Evolutionary conservation across 495 filamentous ascomycete species (phyloP), one percentile per base, ranked within the genome.

Genomic region (Pyronema omphalodes): DNA sequence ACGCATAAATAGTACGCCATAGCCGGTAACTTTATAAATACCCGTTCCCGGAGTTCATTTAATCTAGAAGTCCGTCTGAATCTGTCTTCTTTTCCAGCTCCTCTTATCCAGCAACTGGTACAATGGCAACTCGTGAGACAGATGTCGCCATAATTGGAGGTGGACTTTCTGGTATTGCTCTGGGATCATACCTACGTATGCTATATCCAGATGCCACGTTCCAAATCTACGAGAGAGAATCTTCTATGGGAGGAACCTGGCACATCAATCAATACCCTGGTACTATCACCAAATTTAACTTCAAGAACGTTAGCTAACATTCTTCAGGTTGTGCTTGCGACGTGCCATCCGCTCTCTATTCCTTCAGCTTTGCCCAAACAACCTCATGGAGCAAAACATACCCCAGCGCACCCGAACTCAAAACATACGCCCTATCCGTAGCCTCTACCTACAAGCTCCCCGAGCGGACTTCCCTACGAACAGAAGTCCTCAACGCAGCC

Each of bases 341-440:
- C 54, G 51, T 57, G 12, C 55, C 55, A 9, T n/a, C 40, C 15
- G 51, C 29, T 5, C 40, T 76, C 40, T 77, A 77, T 59, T 67
- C 61, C 37, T 76, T 72, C 60, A 73, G 69, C 3, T 79, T 77
- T 53, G 68, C 60, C 0, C 59, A 62, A 48, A 77, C 73, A 53
- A 60, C 69, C 3, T 61, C 68, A 40, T 77, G 73, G 70, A 66
- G 66, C 9, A 63, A 65, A 41, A 55, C 71, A 11, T 69, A 71
- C 59, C 71, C 71, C 1, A 60, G 66, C 6, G 60, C 70, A 36
- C 55, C 56, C 0, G 74, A 76, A 58, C 70, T 74, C 48, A 69
- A 73, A 43, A 59, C 58, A 5, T 77, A 79, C 55, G 64, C 70
- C 9, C 59, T 69, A 43, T 56, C 58, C 6, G 71, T 76, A 3